phyloP scores from a whole-genome alignment of 2,329 filamentous ascomycete species.

The Aspergillus quadricinctus region DNA sequence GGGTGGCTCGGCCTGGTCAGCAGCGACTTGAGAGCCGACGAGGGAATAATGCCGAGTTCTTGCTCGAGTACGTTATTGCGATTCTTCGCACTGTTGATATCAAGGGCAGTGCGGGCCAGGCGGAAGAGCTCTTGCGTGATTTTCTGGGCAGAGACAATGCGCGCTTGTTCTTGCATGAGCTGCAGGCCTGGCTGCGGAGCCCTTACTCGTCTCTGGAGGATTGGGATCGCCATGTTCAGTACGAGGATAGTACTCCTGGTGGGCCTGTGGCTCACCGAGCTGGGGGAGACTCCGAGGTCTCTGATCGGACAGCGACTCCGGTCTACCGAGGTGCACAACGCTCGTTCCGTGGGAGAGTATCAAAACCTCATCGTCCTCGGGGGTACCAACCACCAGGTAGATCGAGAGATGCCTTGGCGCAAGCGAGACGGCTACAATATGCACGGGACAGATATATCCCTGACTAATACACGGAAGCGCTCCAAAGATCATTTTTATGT shows the following conservation, averaged over 20 bases:
- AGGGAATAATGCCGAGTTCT: constrained; percentile 71
- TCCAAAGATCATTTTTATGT: neutral
- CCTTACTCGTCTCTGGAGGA: constrained; percentile 66
- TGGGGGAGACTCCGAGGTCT: constrained; percentile 1
- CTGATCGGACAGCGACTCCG: constrained; percentile 21
- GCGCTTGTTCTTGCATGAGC: constrained; percentile 75
- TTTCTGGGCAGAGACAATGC: constrained; percentile 73
- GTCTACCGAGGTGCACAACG: constrained; percentile 14
- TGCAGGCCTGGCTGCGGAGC: constrained; percentile 77
- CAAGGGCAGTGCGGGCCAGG: constrained; percentile 71
- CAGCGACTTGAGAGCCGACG: constrained; percentile 41
- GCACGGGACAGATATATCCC: constrained; percentile 31
- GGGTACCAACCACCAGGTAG: constrained; percentile 7
- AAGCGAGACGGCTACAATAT: constrained; percentile 23
- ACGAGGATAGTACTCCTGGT: constrained; percentile 38
- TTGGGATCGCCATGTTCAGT: constrained; percentile 80
- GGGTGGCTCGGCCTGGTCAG: constrained; percentile 23
- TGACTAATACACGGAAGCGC: constrained; percentile 17
- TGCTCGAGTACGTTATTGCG: constrained; percentile 80
- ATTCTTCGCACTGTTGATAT: constrained; percentile 80
- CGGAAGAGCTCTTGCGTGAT: constrained; percentile 72
- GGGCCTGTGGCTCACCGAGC: neutral
- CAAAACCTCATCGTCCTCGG: constrained; percentile 19
- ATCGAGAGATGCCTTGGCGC: constrained; percentile 14
- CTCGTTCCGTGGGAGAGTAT: constrained; percentile 19